Base-by-base conservation (phyloP, 495 filamentous ascomycete species). In the Penicillium egyptiacum region DNA sequence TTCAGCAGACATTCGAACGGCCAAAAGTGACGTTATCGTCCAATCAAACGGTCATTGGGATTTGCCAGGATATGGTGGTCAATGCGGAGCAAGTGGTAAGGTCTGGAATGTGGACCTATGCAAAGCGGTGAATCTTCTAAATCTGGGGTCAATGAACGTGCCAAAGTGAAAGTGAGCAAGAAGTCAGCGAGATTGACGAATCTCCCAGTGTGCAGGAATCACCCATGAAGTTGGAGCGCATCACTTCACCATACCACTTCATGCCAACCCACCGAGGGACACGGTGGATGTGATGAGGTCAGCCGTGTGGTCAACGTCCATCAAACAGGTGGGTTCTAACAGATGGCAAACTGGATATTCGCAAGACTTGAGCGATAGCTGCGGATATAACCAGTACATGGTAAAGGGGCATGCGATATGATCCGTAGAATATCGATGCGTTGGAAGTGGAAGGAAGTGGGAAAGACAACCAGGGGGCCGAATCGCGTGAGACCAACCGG, bases 1-100 rank as follows among this genome's bases (percentile, higher is more conserved):
- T 84, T 85, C 72, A 83, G 77, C 61, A 86, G 0, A 81, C 80
- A 42, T 86, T 81, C 67, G 80, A 83, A 67, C 83, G 81, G 11
- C 81, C 81, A 0, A 81, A 80, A 57, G 75, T 85, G 42, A 79
- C 84, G 76, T 83, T 84, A 67, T 66, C 67, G 31, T 72, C 79
- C 2, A 84, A 84, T 70, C 77, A 82, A 46, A 79, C 75, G 5
- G 61, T 67, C 4, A 35, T 54, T 22, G 66, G 62, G 3, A 40
- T 31, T 2, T 76, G 79, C 55, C 84, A 84, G 60, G 82, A 85
- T 65, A 80, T 78, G 0, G 76, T 80, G 23, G 53, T 70, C 55
- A 85, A 86, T 60, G 74, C 72, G 55, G 79, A 83, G 62, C 41
- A 71, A 7, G 83, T 79, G 4, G 80, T 31, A 63, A 72, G 1